These are phyloP conservation scores for Chytriomyces sp. DNA, from an alignment of 192 early-diverging fungal species.

Conservation along the genomic window DNA sequence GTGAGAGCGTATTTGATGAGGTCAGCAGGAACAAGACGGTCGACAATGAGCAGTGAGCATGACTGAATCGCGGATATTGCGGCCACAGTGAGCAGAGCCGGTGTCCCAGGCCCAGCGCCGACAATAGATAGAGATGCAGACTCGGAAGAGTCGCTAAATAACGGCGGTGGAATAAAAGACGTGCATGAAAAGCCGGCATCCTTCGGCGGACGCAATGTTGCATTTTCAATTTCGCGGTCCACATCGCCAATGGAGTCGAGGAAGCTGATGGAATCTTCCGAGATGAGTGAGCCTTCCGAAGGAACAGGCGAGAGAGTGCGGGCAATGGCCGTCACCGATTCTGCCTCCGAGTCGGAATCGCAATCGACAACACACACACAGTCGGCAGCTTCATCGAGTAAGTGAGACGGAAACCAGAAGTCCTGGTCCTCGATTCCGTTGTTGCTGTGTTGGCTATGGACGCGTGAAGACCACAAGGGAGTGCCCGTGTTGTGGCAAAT, in stretches of 20 bases:
- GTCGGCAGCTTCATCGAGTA: background rate
- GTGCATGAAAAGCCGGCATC: constrained; percentile 22
- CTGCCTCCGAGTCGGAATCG: background rate
- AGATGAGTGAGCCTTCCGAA: background rate
- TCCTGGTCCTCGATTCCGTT: too few species aligned
- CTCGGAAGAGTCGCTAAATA: background rate
- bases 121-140: constrained; percentile 56
- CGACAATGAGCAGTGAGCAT: constrained; percentile 82
- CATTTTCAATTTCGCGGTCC: background rate
- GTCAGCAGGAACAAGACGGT: constrained; percentile 75
- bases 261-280: background rate
- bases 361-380: background rate
- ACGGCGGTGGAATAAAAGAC: constrained; percentile 27
- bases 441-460: too few species aligned
- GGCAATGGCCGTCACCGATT: background rate
- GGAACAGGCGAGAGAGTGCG: background rate
- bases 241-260: background rate
- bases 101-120: constrained; percentile 85
- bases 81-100: constrained; percentile 76
- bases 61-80: constrained; percentile 55
- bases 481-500: too few species aligned
- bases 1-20: constrained; percentile 55
- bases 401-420: too few species aligned
- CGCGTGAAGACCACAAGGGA: too few species aligned
- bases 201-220: constrained; percentile 11